These are phyloP conservation scores for Hypoxylon sp. DNA, from an alignment of 2,329 filamentous ascomycete species.

Conservation along the genomic window DNA sequence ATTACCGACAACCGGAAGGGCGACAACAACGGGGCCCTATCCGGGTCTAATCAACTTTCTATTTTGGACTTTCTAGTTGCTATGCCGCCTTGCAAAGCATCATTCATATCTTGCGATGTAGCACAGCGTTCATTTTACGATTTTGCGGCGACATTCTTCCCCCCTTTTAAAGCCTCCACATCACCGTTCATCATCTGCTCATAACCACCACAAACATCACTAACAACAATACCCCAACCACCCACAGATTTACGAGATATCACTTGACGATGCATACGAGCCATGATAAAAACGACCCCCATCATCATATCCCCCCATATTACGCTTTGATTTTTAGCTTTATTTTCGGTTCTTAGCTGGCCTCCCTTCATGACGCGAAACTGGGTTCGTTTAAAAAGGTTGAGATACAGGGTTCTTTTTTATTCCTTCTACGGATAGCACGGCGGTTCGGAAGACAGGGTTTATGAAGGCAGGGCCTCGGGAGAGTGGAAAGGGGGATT, in stretches of 20 bases:
- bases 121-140: background rate
- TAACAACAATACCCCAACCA: conserved; percentile 8
- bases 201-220: conserved; percentile 1
- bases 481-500: conserved; percentile 1
- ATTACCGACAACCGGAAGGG: conserved; percentile 19
- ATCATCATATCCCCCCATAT: conserved; percentile 32
- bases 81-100: background rate
- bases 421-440: conserved; percentile 7
- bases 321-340: conserved; percentile 21
- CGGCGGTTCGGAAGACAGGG: background rate
- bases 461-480: background rate
- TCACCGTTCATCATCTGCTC: background rate
- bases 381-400: conserved; percentile 20
- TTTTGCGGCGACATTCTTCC: background rate
- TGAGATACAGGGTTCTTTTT: conserved; percentile 26
- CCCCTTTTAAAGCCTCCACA: background rate
- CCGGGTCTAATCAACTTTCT: conserved; percentile 19
- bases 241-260: conserved; percentile 14
- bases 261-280: conserved; percentile 36
- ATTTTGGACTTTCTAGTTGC: background rate
- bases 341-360: conserved; percentile 10
- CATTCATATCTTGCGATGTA: background rate
- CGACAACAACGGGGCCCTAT: conserved; percentile 24
- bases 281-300: conserved; percentile 31
- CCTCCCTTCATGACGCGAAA: conserved; percentile 18